Percentiles rank a stretch among this genome's conserved stretches.
phyloP scores from a whole-genome alignment of 176 grass and related monocot genomes.

The Avena eriantha region DNA sequence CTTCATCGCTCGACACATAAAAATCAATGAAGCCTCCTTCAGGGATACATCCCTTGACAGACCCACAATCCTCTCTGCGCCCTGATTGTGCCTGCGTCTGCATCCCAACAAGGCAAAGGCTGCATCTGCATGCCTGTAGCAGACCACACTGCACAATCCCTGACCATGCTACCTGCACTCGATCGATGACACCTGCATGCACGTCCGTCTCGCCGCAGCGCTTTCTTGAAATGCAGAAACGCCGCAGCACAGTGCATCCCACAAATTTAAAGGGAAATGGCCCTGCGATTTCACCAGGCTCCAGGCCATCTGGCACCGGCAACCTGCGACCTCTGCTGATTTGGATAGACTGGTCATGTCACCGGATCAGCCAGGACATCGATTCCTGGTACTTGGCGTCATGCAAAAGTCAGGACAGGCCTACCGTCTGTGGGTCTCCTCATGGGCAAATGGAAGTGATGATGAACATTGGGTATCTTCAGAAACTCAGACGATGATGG shows the following conservation, averaged over 20 bases:
- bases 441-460: background rate
- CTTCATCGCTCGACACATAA: too few relatives aligned
- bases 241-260: background rate
- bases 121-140: background rate
- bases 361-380: background rate
- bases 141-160: background rate
- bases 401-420: background rate
- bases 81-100: slow-evolving; percentile 32
- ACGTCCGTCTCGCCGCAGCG: slow-evolving; percentile 44
- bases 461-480: background rate
- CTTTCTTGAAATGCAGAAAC: slow-evolving; percentile 61
- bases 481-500: background rate
- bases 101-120: slow-evolving; percentile 35
- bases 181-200: slow-evolving; percentile 33
- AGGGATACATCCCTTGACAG: background rate
- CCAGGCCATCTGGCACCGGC: slow-evolving; percentile 33
- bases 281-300: background rate
- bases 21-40: too few relatives aligned
- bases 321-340: slow-evolving; percentile 31
- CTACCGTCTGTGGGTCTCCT: background rate
- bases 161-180: background rate
- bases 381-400: slow-evolving; percentile 15
- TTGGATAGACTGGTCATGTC: background rate
- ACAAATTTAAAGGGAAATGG: too few relatives aligned
- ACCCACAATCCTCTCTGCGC: background rate